phyloP scores from a whole-genome alignment of 495 filamentous ascomycete species.

The Aspergillus bertholletiae region DNA sequence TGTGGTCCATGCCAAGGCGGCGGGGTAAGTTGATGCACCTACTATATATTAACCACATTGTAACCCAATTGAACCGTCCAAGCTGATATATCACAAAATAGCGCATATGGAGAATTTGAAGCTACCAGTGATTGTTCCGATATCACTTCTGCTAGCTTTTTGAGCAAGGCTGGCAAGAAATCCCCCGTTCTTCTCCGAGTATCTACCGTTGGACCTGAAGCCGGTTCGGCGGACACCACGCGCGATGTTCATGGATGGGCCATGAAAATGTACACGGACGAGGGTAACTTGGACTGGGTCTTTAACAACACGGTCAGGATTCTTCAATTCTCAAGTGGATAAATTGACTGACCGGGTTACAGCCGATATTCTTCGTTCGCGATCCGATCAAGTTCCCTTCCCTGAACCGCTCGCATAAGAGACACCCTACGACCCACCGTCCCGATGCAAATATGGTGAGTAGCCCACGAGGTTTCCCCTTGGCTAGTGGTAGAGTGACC shows the following conservation, averaged over 20 bases:
- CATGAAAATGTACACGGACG: conserved; percentile 67
- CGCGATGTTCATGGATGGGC: conserved; percentile 60
- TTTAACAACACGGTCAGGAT: conserved; percentile 40
- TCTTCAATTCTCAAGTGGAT: not conserved
- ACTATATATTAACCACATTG: not conserved
- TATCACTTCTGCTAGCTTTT: conserved; percentile 4
- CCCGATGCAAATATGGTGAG: conserved; percentile 42
- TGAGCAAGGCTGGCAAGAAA: conserved; percentile 51
- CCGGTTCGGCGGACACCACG: conserved; percentile 54
- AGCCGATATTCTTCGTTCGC: conserved; percentile 48
- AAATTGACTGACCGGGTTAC: not conserved
- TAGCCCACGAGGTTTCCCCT: not conserved
- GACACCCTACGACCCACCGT: conserved; percentile 43
- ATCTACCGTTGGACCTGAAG: conserved; percentile 58
- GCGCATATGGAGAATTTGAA: conserved; percentile 6
- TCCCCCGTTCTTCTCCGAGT: conserved; percentile 53
- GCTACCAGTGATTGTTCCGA: conserved; percentile 2
- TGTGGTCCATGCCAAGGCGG: conserved; percentile 3
- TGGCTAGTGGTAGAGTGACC: not conserved
- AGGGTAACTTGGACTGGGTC: conserved; percentile 69
- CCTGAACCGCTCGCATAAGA: conserved; percentile 51
- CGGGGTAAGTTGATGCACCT: conserved; percentile 1
- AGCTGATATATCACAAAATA: not conserved
- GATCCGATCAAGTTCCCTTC: conserved; percentile 55
- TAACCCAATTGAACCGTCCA: not conserved